Base-by-base conservation (phyloP, 1,139 yeast species). In the Lodderomyces elongisporus region DNA sequence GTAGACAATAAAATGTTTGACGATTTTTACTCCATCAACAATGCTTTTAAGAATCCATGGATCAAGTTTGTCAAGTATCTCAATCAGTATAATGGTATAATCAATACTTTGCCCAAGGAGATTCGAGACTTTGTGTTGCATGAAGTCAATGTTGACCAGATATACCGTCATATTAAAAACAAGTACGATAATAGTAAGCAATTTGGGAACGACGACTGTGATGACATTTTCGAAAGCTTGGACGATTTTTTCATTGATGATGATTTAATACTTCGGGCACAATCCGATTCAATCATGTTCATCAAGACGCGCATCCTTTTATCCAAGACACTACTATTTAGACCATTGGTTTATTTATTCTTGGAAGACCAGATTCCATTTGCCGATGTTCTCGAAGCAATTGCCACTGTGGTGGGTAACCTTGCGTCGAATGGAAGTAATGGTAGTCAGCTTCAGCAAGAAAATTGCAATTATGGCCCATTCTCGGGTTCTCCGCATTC, bases 1-100 rank as follows among this genome's bases (percentile, higher is more conserved):
- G 57, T 70, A 5, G 74, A 70, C 40, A 70, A 70, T 46, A 56
- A 54, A 26, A 51, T 70, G 50, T 56, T 55, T 38, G 67, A 68
- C 44, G 73, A 69, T 20, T 46, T 65, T 13, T 66, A 49, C 39
- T 44, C 58, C 2, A 42, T 42, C 17, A 54, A 51, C 9, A 38
- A 44, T 9, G 43, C 40, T 9, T 40, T 48, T 4, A 48, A 48
- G 20, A 33, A 43, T 2, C 44, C 58, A 14, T 64, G 69, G 69
- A 37, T 43, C 1, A 44, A 48, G n/a, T 56, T 60, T 33, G 57
- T 65, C 30, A 56, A 58, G 39, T 62, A 61, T 39, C 49, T 56
- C 40, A 61, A 62, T 43, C 70, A 63, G 44, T 63, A 64, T 41
- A 63, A 65, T 44, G 68, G 68, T 15, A 60, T 64, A 21, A 58